Base-by-base conservation (phyloP, 345 rosid genomes). In the Crucihimalaya himalaica region DNA sequence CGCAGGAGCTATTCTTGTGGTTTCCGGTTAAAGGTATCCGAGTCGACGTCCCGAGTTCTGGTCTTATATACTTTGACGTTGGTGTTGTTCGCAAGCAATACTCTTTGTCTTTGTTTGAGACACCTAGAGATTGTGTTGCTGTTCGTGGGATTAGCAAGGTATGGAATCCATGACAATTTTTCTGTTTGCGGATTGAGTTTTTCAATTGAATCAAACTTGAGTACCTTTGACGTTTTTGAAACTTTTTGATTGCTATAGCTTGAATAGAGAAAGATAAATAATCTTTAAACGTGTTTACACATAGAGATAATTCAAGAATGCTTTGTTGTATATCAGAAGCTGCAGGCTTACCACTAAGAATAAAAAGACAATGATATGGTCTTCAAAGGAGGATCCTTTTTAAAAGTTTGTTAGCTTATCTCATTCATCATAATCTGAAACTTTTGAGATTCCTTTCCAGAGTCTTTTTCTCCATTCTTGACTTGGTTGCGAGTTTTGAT, bases 1-100 rank as follows among this genome's bases (percentile, higher is more conserved):
- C 97, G 0, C 93, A 91, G 71, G 98, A 94, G 73, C 74, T 94
- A 13, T 94, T 91, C 64, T 75, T 94, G 48, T 94, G 97, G 97
- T 87, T 94, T 79, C 97, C 88, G 39, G 97, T 94, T 2, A 89
- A 83, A 71, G 88, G 84, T 48, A 89, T 94, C 45, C 86, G 92
- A 35, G 96, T 91, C 32, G 98, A 94, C 65, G 67, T 91, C 0
- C 97, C 98, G 0, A 86, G 90, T 74, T 91, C 98, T 21, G 98
- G 98, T 3, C 74, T 94, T 13, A 94, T 94, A 5, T 85, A 88
- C 78, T 94, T 94, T 61, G 97, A 94, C 37, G 95, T 94, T 18
- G 97, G 96, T 42, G 97, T 91, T 56, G 89, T 92, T 66, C 81
- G 19, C 21, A 91, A 94, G 83, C 97, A 94, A 71, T 91, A 88